Percentiles rank a stretch among this genome's conserved stretches.
phyloP scores from a whole-genome alignment of 192 early-diverging fungal species.

The Coemansia sp. region DNA sequence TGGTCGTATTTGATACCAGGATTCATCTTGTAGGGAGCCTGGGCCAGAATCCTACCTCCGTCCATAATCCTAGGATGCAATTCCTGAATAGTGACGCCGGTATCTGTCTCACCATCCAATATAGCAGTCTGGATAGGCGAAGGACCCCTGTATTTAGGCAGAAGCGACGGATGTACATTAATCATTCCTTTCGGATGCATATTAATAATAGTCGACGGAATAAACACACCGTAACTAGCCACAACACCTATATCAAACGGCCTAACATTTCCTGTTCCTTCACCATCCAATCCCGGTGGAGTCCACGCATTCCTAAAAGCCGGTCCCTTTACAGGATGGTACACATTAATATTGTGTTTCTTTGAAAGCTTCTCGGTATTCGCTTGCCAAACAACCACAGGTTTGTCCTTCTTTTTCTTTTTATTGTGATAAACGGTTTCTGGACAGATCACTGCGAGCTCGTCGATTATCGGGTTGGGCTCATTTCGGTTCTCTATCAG shows the following conservation, averaged over 20 bases:
- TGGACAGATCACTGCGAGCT: conserved; percentile 24
- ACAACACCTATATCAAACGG: conserved; percentile 85
- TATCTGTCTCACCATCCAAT: conserved; percentile 66
- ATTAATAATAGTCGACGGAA: conserved; percentile 71
- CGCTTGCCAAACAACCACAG: conserved; percentile 16
- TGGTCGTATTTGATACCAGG: neutral
- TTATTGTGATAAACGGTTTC: conserved; percentile 4
- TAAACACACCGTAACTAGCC: conserved; percentile 92
- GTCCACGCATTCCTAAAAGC: neutral
- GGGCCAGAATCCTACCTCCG: conserved; percentile 78
- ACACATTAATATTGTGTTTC: conserved; percentile 1
- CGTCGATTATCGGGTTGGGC: conserved; percentile 10
- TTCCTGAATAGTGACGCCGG: conserved; percentile 88
- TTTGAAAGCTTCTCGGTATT: conserved; percentile 5
- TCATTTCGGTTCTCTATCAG: conserved; percentile 57
- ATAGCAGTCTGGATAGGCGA: conserved; percentile 87
- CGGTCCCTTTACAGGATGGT: neutral
- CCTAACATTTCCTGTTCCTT: neutral
- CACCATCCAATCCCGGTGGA: neutral
- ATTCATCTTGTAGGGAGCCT: conserved; percentile 32
- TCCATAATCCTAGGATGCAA: conserved; percentile 78
- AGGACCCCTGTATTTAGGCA: conserved; percentile 92
- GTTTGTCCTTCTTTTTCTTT: conserved; percentile 14
- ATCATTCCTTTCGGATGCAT: conserved; percentile 68
- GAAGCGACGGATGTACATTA: conserved; percentile 92